Base-by-base conservation (phyloP, 441 rosid genomes). In the Isatis lusitanica region DNA sequence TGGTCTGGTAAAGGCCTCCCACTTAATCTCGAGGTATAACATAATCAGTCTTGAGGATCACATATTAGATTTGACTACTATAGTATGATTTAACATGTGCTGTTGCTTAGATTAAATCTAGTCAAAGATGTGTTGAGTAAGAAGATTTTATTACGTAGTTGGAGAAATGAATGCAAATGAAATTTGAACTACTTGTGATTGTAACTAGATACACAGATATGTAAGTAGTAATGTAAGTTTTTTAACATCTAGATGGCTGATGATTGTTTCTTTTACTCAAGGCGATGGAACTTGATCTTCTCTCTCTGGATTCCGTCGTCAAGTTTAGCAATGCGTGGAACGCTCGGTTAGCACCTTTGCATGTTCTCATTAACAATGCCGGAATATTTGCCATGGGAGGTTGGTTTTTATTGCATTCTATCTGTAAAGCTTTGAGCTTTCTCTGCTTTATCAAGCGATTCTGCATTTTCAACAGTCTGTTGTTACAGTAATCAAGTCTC, bases 241-340 rank as follows among this genome's bases (percentile, higher is more conserved):
- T 57, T 58, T 36, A 39, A 36, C 47, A 39, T 39, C 48, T 18
- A 61, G 40, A 40, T 61, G 44, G 42, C 40, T 63, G 42, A 46
- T 64, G 55, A 65, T 48, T 26, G 30, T 61, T 61, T 80, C 24
- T 58, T 46, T 62, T 61, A 47, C 38, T 68, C 26, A 63, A 90
- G 92, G 97, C 85, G 66, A 89, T 93, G 98, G 97, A 93, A 75
- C 95, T 90, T 67, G 93, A 93, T 82, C 97, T 93, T 68, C 90
- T 90, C 55, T 93, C 98, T 9, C 78, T 90, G 85, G 91, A 86
- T 67, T 90, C 97, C 1, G 97, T 89, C 18, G 92, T 76, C 70
- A 80, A 62, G 51, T 90, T 93, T 73, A 84, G 95, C 53, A 85
- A 82, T 44, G 84, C 82, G 3, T 93, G 95, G 93, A 93, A 90